Conservation (phyloP, 2,329 filamentous ascomycete genomes). For the Aspergillus brunneoviolaceus region DNA sequence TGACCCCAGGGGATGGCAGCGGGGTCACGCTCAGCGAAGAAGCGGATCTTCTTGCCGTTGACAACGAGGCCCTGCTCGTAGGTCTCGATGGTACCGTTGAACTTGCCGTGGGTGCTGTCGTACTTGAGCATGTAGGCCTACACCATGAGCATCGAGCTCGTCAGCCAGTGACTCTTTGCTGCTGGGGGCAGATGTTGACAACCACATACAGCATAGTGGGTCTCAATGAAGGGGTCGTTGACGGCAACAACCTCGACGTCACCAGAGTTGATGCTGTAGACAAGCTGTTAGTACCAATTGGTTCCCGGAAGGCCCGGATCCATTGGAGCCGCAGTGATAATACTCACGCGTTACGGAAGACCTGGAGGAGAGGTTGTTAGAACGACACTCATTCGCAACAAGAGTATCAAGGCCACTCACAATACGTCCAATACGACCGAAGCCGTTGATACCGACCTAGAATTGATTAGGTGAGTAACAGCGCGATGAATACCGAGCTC, state of each 20-base stretch:
- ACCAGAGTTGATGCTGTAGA: conserved; percentile 70
- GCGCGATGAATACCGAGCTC: background rate
- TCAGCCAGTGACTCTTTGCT: background rate
- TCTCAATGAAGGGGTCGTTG: conserved; percentile 99
- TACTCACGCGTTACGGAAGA: conserved; percentile 93
- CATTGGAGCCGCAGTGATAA: background rate
- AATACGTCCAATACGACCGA: conserved; percentile 98
- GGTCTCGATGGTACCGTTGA: conserved; percentile 86
- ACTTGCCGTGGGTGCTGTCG: conserved; percentile 93
- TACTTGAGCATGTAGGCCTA: conserved; percentile 99
- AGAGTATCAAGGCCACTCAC: conserved; percentile 41
- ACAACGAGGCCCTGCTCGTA: conserved; percentile 72
- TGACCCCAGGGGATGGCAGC: conserved; percentile 85
- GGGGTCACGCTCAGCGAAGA: conserved; percentile 92
- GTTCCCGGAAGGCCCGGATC: no score
- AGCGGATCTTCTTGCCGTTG: conserved; percentile 92
- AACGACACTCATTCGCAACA: background rate
- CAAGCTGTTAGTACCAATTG: conserved; percentile 9
- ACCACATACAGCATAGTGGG: conserved; percentile 86
- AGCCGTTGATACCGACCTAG: conserved; percentile 97
- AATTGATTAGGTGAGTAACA: conserved; percentile 10
- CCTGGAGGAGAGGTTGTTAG: conserved; percentile 42
- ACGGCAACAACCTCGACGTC: conserved; percentile 92
- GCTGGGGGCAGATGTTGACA: background rate
- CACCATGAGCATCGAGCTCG: conserved; percentile 2